These are phyloP conservation scores for Podospora pseudopauciseta DNA, from an alignment of 495 filamentous ascomycete genomes.

Conservation along the genomic window DNA sequence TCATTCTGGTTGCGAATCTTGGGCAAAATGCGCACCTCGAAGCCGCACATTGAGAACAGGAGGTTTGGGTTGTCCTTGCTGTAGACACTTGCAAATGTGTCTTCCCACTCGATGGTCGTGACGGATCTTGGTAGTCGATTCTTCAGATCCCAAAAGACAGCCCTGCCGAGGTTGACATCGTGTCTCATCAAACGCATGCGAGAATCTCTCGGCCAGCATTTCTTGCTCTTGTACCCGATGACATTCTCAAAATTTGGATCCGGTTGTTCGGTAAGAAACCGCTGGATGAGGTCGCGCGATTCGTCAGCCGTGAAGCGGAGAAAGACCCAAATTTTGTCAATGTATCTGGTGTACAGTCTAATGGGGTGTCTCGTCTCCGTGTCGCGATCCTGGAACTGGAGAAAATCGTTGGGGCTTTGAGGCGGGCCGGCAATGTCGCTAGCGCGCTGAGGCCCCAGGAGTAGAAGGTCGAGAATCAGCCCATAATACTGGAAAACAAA, in stretches of 20 bases:
- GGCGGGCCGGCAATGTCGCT: slow-evolving; percentile 98
- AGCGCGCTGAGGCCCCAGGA: slow-evolving; percentile 89
- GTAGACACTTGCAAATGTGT: slow-evolving; percentile 98
- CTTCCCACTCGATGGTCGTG: slow-evolving; percentile 98
- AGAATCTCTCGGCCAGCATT: slow-evolving; percentile 97
- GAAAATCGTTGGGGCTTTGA: slow-evolving; percentile 93
- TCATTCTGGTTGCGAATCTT: slow-evolving; percentile 95
- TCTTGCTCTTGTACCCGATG: slow-evolving; percentile 98
- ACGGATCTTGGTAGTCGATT: slow-evolving; percentile 91
- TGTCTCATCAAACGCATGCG: slow-evolving; percentile 98
- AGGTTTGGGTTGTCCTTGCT: slow-evolving; percentile 97
- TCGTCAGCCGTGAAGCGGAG: slow-evolving; percentile 90
- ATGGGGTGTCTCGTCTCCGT: slow-evolving; percentile 93
- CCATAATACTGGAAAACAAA: slow-evolving; percentile 99
- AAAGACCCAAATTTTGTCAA: slow-evolving; percentile 99
- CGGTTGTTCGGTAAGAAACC: slow-evolving; percentile 96
- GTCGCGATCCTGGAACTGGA: slow-evolving; percentile 90
- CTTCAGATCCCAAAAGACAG: slow-evolving; percentile 99
- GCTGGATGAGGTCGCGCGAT: slow-evolving; percentile 91
- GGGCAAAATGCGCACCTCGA: slow-evolving; percentile 94
- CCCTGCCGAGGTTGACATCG: slow-evolving; percentile 96
- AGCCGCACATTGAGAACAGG: slow-evolving; percentile 96
- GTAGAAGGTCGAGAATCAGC: slow-evolving; percentile 86
- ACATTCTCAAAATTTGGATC: slow-evolving; percentile 99
- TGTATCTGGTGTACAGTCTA: slow-evolving; percentile 92